Base-by-base conservation (phyloP, 805 yeast genomes). In the Wickerhamiella allomyrinae region DNA sequence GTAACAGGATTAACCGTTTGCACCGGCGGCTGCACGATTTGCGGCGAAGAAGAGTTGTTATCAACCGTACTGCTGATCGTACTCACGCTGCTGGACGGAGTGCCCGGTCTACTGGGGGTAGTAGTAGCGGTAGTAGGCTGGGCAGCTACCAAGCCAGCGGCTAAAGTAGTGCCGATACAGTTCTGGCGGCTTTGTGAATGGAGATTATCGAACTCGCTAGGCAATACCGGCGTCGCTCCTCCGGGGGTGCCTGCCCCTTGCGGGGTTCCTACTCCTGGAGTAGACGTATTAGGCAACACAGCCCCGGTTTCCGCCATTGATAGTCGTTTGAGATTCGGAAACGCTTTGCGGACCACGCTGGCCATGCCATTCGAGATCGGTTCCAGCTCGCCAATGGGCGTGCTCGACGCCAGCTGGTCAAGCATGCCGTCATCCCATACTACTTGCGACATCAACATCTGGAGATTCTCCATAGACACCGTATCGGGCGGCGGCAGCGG, bases 361-460 rank as follows among this genome's bases (percentile, higher is more conserved):
- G n/a, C 29, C 20, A 36, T 23, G 13, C 11, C 15, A 7, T 22
- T 20, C n/a, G 39, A 23, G 7, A 36, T 36, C 5, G 39, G 39
- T 20, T 36, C 39, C 7, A 36, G 39, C 20, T 21, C 39, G 20
- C 39, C 39, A 5, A 17, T 7, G 21, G 34, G 34, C 13, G 29
- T 36, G 29, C 14, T 36, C 1, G 57, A 53, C 13, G 51, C 25
- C 14, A 52, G 42, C 6, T 46, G 45, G 8, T 36, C 25, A 10
- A 59, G 42, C 20, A 51, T 24, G 2, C 60, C 58, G 27, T 51
- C 47, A 39, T 63, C 65, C 62, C 63, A 63, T 2, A 60, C 62
- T n/a, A 60, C 43, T 40, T 60, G 62, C 15, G 58, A 58, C 14
- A 57, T 42, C 20, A 63, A 46, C 2, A 46, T 46, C 31, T 53